Evolutionary conservation across 768 basidiomycete genomes (phyloP).

Genomic region (Strobilomyces dryophilus): DNA sequence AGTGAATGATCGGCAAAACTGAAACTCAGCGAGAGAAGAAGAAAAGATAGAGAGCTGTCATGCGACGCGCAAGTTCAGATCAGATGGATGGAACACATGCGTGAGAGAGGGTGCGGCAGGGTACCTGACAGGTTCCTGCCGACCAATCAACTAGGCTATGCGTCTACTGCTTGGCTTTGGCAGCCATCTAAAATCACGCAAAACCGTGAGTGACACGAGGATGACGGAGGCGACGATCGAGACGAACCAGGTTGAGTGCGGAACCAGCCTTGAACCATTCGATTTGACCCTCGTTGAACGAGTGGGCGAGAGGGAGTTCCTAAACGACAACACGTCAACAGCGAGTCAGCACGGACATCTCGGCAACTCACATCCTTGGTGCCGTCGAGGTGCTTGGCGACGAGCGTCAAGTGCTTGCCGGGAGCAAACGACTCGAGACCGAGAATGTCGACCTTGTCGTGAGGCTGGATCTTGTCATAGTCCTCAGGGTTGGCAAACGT

Average conservation of each 20-base stretch:
- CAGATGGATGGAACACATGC: background rate
- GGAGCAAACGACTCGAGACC: slow-evolving; percentile 88
- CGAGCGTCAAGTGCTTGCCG: slow-evolving; percentile 85
- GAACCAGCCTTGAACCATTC: slow-evolving; percentile 99
- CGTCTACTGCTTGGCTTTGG: slow-evolving; percentile 49
- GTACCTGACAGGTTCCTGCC: background rate
- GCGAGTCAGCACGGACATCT: background rate
- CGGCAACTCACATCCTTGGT: slow-evolving; percentile 50
- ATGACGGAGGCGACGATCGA: slow-evolving; percentile 1
- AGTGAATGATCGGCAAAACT: background rate
- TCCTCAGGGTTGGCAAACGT: slow-evolving; percentile 90
- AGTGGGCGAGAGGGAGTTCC: slow-evolving; percentile 80
- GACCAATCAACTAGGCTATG: slow-evolving; percentile 8
- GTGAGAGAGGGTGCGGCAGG: slow-evolving; percentile 1
- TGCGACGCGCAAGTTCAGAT: background rate
- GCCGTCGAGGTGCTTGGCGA: slow-evolving; percentile 81
- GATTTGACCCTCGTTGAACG: slow-evolving; percentile 96
- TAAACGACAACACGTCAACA: slow-evolving; percentile 26
- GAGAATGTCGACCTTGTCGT: slow-evolving; percentile 84
- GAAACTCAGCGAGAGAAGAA: background rate
- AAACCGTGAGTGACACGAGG: slow-evolving; percentile 1
- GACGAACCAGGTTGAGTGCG: slow-evolving; percentile 78
- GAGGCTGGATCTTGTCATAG: slow-evolving; percentile 88
- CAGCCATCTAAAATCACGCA: slow-evolving; percentile 54
- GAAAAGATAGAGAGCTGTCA: background rate